A percentile compares a stretch with the other conserved stretches of the same genome.
Evolutionary conservation across 306 rosid genomes (phyloP).

Genomic region (Rosa chinensis): DNA sequence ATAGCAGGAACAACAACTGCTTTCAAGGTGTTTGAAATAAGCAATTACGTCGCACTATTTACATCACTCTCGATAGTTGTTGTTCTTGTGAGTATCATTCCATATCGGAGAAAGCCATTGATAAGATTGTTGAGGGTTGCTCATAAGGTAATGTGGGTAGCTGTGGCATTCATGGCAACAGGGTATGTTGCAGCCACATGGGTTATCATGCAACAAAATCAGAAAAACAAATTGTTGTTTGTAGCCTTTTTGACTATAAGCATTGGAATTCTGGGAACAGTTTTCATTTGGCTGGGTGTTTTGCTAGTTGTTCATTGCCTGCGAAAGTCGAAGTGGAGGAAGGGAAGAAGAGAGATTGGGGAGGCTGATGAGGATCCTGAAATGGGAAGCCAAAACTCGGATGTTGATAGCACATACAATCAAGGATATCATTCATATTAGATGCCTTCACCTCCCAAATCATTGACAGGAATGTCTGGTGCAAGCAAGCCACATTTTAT

Average conservation of each 20-base stretch:
- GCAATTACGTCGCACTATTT: conserved; percentile 71
- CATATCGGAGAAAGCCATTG: conserved; percentile 53
- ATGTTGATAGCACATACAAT: conserved; percentile 49
- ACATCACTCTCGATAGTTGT: conserved; percentile 54
- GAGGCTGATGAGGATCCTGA: conserved; percentile 34
- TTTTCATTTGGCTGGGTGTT: conserved; percentile 43
- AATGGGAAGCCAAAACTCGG: conserved; percentile 58
- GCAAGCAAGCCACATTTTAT: too few species aligned
- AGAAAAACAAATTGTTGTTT: conserved; percentile 34
- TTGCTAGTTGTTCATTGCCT: conserved; percentile 51
- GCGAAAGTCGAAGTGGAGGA: conserved; percentile 52
- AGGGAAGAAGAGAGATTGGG: conserved; percentile 27
- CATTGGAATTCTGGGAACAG: conserved; percentile 51
- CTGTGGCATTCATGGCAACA: conserved; percentile 65
- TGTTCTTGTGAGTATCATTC: conserved; percentile 71
- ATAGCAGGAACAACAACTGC: conserved; percentile 43
- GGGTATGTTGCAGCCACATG: conserved; percentile 66
- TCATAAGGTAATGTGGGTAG: conserved; percentile 75
- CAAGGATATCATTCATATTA: conserved; percentile 71
- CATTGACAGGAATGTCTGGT: not conserved
- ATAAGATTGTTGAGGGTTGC: conserved; percentile 44
- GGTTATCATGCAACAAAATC: conserved; percentile 53
- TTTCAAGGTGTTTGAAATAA: conserved; percentile 35
- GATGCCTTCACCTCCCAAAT: not conserved
- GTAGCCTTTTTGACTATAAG: conserved; percentile 42